Base-by-base conservation (phyloP, 208 protist genomes). In the Herpetomonas samuelpessoai region DNA sequence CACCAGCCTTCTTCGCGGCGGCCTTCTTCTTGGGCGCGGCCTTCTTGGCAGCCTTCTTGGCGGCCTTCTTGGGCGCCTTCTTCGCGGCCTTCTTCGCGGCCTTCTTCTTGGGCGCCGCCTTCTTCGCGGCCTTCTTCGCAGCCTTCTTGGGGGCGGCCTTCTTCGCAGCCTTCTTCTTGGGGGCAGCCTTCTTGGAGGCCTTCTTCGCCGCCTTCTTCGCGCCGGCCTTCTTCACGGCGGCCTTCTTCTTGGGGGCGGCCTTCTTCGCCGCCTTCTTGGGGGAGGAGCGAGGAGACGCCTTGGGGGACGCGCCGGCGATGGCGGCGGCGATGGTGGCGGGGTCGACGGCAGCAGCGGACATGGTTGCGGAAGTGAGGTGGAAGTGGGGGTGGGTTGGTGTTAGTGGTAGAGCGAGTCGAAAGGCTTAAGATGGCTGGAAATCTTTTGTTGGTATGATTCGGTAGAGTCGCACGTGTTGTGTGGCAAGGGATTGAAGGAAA, bases 31-130 rank as follows among this genome's bases (percentile, higher is more conserved):
- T 68, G 18, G 29, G 22, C 27, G 9, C 64, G 57, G 56, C 21
- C 65, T 76, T 76, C 70, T 74, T 77, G 19, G 51, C 66, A 49
- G 64, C 24, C 49, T 64, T 65, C 54, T 65, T 65, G 21, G 38
- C 62, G 24, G 47, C 57, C 70, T 76, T 76, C 57, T 71, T 71
- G 29, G 70, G 39, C 3, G 65, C 60, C 30, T 25, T 41, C 68
- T 68, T 74, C 29, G 60, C 19, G 18, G 45, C 45, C 52, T 62
- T 60, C 60, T 73, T 68, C 24, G 44, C 27, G n/a, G 54, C 68
- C 19, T 46, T 28, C 29, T 58, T 65, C 29, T 58, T 65, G 18
- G 29, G 22, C 27, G 9, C 64, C 55, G 56, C 21, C 65, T 76
- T 76, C 70, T 66, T 71, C n/a, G 41, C 64, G 19, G 68, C 66